Base-by-base conservation (phyloP, 208 protist genomes). In the Leishmania guyanensis region DNA sequence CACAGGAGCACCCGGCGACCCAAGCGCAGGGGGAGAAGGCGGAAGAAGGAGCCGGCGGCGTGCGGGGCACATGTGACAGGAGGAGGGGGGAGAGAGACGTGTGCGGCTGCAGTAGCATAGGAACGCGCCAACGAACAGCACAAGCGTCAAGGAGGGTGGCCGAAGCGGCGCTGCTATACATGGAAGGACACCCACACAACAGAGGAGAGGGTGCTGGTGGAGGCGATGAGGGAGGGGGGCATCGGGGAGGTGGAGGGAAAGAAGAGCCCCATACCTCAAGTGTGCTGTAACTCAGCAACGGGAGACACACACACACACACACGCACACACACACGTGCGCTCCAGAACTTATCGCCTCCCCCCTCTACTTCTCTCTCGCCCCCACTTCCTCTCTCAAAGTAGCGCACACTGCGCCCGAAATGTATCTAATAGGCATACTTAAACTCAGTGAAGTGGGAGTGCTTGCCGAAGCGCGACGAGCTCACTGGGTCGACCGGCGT, bases 401-500 rank as follows among this genome's bases (percentile, higher is more conserved):
- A 20, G 68, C 10, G 53, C 39, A 51, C 9, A 26, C 46, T 51
- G 53, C 33, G 46, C 46, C 22, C 46, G 36, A 22, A 26, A 17
- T 46, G 43, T 53, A 33, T 69, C 77, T 79, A 86, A 74, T 86
- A 83, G 33, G 82, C 81, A 66, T 96, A 97, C 84, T 97, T 97
- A 62, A 83, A 79, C 58, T 97, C 92, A 5, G 81, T 93, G 77
- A 97, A 97, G 83, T 95, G 90, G 22, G 94, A 95, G 85, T 95
- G 91, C 80, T 89, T 90, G n/a, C 91, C 91, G 78, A 94, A 94
- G 26, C 87, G 89, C n/a, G 91, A 86, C n/a, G 62, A 60, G 58
- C 85, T 79, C 22, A 81, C 58, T 12, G 91, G 90, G 66, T 93
- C 92, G 14, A 80, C 86, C 22, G 93, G 90, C 26, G 94, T 96